phyloP scores from a whole-genome alignment of 2,329 filamentous ascomycete species.

The Bipolaris bicolor region DNA sequence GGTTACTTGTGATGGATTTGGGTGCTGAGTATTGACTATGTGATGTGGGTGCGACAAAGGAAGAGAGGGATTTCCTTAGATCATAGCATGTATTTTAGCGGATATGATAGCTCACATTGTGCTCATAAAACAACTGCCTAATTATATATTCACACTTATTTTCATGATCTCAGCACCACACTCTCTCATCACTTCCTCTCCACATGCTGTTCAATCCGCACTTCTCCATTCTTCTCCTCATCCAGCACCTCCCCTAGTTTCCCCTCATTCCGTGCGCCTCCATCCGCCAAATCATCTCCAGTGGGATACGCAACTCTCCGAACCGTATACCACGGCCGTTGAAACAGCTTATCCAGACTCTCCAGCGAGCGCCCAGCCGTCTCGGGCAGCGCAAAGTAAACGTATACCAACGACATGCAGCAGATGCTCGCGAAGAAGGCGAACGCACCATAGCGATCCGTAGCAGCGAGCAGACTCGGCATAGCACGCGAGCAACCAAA shows the following conservation, averaged over 20 bases:
- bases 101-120: too few relatives aligned
- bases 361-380: background rate
- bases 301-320: background rate
- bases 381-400: background rate
- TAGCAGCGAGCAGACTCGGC: background rate
- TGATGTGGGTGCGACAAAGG: too few relatives aligned
- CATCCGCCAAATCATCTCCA: background rate
- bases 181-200: background rate
- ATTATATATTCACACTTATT: too few relatives aligned
- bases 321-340: background rate
- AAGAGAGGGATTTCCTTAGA: too few relatives aligned
- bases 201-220: background rate
- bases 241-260: background rate
- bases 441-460: background rate
- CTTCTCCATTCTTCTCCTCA: background rate
- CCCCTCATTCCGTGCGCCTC: background rate
- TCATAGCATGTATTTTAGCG: too few relatives aligned
- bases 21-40: too few relatives aligned
- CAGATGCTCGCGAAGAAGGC: background rate
- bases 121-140: too few relatives aligned
- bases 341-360: background rate
- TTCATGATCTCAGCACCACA: too few relatives aligned
- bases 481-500: background rate
- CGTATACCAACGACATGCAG: background rate
- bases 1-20: background rate